Percentiles rank a stretch among this genome's conserved stretches.
Evolutionary conservation across 805 yeast species (phyloP).

Genomic region (Wickerhamomyces rabaulensis): DNA sequence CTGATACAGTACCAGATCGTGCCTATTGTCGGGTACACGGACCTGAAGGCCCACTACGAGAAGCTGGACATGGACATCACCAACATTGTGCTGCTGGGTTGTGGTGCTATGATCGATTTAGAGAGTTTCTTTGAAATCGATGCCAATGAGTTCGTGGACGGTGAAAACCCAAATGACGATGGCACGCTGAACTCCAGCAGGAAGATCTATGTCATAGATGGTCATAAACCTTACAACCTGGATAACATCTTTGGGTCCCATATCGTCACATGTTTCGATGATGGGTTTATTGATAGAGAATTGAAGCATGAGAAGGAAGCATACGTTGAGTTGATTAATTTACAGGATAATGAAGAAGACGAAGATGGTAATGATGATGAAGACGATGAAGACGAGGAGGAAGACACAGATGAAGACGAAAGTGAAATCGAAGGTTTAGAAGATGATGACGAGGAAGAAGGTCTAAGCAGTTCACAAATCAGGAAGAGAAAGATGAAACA

Average conservation of each 20-base stretch:
- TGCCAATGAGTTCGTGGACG: slow-evolving; percentile 41
- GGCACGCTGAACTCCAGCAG: slow-evolving; percentile 37
- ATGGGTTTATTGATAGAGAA: slow-evolving; percentile 65
- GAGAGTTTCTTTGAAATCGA: slow-evolving; percentile 68
- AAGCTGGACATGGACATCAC: slow-evolving; percentile 69
- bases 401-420: slow-evolving; percentile 26
- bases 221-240: slow-evolving; percentile 94
- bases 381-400: slow-evolving; percentile 26
- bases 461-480: slow-evolving; percentile 22
- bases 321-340: slow-evolving; percentile 45
- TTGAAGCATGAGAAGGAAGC: slow-evolving; percentile 55
- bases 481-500: slow-evolving; percentile 23
- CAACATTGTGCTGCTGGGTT: slow-evolving; percentile 78
- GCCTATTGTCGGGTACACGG: slow-evolving; percentile 90
- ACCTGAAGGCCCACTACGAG: slow-evolving; percentile 56
- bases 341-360: slow-evolving; percentile 32
- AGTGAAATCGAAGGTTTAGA: slow-evolving; percentile 22
- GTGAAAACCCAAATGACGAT: slow-evolving; percentile 22
- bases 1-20: slow-evolving; percentile 82
- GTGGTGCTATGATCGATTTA: slow-evolving; percentile 89
- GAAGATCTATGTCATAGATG: slow-evolving; percentile 78
- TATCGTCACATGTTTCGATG: slow-evolving; percentile 78
- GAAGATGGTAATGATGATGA: slow-evolving; percentile 33
- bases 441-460: slow-evolving; percentile 26
- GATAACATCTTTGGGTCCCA: slow-evolving; percentile 86